Percentiles rank a stretch among this genome's conserved stretches.
Evolutionary conservation across 495 filamentous ascomycete genomes (phyloP).

Genomic region (Aspergillus bertholletiae): DNA sequence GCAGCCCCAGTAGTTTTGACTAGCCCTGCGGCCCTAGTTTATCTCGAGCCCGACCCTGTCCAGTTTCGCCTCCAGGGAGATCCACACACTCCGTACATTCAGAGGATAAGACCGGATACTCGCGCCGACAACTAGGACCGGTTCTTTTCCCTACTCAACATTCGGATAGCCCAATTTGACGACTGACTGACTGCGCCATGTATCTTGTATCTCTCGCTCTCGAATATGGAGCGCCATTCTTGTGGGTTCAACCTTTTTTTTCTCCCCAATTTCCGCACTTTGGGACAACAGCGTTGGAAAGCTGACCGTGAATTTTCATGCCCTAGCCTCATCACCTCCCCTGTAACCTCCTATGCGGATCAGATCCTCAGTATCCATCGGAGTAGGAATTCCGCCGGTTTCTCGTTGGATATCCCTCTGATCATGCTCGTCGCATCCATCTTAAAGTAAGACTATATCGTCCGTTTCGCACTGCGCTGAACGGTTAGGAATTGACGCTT

Average conservation of each 20-base stretch:
- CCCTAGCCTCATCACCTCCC: constrained; percentile 67
- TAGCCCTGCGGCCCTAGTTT: not conserved
- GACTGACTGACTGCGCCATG: constrained; percentile 25
- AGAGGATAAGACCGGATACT: too few species aligned
- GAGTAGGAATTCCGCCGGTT: constrained; percentile 77
- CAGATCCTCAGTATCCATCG: constrained; percentile 89
- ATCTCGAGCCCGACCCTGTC: not conserved
- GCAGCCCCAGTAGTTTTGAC: not conserved
- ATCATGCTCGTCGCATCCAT: constrained; percentile 97
- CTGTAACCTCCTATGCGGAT: constrained; percentile 83
- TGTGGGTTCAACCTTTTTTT: constrained; percentile 25
- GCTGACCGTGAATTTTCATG: constrained; percentile 15
- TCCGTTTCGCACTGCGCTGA: not conserved
- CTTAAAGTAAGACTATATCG: constrained; percentile 60
- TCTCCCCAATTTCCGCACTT: not conserved
- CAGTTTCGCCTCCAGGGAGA: not conserved
- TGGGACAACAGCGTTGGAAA: not conserved
- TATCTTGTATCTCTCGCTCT: constrained; percentile 36
- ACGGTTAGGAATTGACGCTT: not conserved
- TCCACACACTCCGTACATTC: constrained; percentile 3
- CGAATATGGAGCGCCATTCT: constrained; percentile 46
- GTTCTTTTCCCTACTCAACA: not conserved
- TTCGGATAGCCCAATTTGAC: not conserved
- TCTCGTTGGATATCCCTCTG: constrained; percentile 85
- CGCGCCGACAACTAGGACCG: not conserved